Conservation (phyloP, 2,329 filamentous ascomycete genomes). For the Mycocentrospora acerina region DNA sequence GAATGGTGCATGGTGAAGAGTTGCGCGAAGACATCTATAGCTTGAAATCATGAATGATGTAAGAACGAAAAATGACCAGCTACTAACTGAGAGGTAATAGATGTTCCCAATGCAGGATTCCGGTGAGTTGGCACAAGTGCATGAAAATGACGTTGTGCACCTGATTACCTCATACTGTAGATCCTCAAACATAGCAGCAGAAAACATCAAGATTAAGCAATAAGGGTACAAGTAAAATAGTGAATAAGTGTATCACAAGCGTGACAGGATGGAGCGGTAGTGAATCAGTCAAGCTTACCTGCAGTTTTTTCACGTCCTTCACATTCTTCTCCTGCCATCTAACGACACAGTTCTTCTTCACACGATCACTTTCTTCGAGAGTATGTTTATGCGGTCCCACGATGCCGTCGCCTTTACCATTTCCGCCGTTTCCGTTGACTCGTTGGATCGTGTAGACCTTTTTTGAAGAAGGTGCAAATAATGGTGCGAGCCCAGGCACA, state of each 20-base stretch:
- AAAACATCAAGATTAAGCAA: no score
- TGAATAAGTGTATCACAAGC: background rate
- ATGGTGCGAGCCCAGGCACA: slow-evolving; percentile 5
- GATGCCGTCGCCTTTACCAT: slow-evolving; percentile 69
- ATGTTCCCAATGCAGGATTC: background rate
- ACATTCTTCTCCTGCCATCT: slow-evolving; percentile 64
- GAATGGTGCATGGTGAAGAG: background rate
- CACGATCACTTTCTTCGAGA: slow-evolving; percentile 71
- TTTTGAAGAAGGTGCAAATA: slow-evolving; percentile 11
- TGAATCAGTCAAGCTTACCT: slow-evolving; percentile 27
- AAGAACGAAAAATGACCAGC: background rate
- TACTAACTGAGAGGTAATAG: no score
- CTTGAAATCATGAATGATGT: slow-evolving; percentile 8
- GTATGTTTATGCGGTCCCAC: slow-evolving; percentile 74
- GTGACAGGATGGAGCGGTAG: background rate
- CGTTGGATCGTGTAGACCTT: slow-evolving; percentile 70
- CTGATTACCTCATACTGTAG: no score
- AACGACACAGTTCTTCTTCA: slow-evolving; percentile 79
- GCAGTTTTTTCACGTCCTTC: slow-evolving; percentile 62
- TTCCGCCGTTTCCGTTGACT: slow-evolving; percentile 74
- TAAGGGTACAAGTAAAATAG: no score
- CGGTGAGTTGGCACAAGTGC: background rate
- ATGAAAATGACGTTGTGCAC: background rate
- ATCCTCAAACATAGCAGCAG: no score
- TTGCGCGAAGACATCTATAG: background rate